Percentiles rank a stretch among this genome's conserved stretches.
Conservation (phyloP, 1,284 basidiomycete genomes). For the Leccinum pallidistipes region DNA sequence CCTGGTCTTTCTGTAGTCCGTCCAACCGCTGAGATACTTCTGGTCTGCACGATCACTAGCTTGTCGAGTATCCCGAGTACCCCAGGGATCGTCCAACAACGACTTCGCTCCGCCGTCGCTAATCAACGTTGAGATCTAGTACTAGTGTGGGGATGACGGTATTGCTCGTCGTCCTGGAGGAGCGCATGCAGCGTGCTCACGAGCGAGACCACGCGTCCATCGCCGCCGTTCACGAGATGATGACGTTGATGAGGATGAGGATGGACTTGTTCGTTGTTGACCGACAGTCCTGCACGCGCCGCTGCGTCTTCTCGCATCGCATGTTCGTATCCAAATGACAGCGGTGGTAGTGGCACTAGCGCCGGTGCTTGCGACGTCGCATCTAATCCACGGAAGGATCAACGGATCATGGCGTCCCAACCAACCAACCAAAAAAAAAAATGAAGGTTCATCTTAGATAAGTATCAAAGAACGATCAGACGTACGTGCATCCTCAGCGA, state of each 20-base stretch:
- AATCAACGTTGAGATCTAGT: conserved; percentile 23
- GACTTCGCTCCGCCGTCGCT: conserved; percentile 18
- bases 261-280: too few species aligned
- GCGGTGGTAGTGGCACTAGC: background rate
- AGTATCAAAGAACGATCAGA: conserved; percentile 18
- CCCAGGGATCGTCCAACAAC: conserved; percentile 43
- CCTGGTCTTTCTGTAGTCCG: conserved; percentile 41
- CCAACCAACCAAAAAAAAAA: background rate
- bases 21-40: conserved; percentile 45
- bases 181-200: conserved; percentile 12
- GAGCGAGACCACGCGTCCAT: conserved; percentile 15
- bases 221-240: conserved; percentile 5
- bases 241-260: background rate
- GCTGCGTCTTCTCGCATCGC: too few species aligned
- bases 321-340: too few species aligned
- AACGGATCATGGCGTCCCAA: conserved; percentile 8
- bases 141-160: conserved; percentile 33
- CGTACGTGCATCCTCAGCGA: conserved; percentile 27
- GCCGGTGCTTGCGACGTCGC: conserved; percentile 5
- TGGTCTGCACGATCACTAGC: conserved; percentile 44
- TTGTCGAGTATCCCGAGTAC: conserved; percentile 51
- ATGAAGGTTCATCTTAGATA: background rate
- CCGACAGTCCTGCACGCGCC: too few species aligned
- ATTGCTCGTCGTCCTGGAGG: conserved; percentile 31
- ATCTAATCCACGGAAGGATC: conserved; percentile 5